Conservation (phyloP, 2,329 filamentous ascomycete species). For the Penicillium sp. region DNA sequence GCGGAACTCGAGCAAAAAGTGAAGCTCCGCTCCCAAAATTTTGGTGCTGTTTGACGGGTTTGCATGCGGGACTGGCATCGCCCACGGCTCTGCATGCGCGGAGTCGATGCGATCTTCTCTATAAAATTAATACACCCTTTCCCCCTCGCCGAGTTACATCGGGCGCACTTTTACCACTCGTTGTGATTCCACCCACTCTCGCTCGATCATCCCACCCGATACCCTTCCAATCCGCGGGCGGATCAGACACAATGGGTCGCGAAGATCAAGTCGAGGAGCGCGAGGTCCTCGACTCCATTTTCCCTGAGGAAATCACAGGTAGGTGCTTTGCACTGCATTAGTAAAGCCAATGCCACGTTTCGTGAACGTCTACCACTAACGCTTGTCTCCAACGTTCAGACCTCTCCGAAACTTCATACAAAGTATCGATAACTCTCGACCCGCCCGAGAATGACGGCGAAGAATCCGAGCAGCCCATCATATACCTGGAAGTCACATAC, state of each 20-base stretch:
- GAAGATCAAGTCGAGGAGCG: slow-evolving; percentile 96
- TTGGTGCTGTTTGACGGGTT: slow-evolving; percentile 42
- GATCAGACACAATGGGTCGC: slow-evolving; percentile 45
- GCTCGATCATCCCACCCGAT: slow-evolving; percentile 7
- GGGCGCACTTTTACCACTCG: not conserved
- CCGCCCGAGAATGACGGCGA: slow-evolving; percentile 65
- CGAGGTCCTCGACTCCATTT: slow-evolving; percentile 97
- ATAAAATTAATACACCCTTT: slow-evolving; percentile 1
- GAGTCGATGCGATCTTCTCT: slow-evolving; percentile 14
- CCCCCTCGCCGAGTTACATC: not conserved
- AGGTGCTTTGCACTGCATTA: slow-evolving; percentile 11
- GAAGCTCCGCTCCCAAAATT: slow-evolving; percentile 27
- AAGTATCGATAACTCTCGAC: slow-evolving; percentile 82
- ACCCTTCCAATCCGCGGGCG: slow-evolving; percentile 33
- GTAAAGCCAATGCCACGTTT: not conserved
- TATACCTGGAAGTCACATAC: slow-evolving; percentile 83
- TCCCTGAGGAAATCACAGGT: slow-evolving; percentile 96
- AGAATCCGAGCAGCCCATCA: slow-evolving; percentile 61
- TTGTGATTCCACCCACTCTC: not conserved
- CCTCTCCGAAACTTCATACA: slow-evolving; percentile 84
- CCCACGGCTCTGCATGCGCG: slow-evolving; percentile 11
- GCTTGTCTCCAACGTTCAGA: slow-evolving; percentile 52
- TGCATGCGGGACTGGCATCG: slow-evolving; percentile 38
- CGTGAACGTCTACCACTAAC: slow-evolving; percentile 13
- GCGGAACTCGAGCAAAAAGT: slow-evolving; percentile 17